phyloP scores from a whole-genome alignment of 805 yeast species.

The Candida xiaguanensis region DNA sequence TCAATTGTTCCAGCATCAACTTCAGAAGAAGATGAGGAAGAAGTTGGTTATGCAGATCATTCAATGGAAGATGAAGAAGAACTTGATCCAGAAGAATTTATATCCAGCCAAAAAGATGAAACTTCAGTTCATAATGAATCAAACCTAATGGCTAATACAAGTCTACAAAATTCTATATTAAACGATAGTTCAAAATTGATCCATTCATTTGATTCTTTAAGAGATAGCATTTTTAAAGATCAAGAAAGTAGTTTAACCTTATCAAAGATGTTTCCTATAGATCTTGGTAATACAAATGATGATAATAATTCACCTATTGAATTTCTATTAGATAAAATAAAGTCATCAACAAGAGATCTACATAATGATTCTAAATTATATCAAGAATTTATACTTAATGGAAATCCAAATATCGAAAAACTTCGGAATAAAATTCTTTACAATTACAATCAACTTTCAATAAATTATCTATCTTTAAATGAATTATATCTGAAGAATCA shows the following conservation, averaged over 20 bases:
- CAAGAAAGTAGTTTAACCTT: neutral
- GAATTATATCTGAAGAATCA: conserved; percentile 44
- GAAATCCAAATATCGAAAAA: conserved; percentile 28
- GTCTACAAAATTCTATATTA: conserved; percentile 1
- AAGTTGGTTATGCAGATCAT: neutral
- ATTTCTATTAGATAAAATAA: conserved; percentile 12
- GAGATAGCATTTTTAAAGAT: conserved; percentile 1
- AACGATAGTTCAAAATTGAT: neutral
- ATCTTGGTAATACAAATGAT: neutral
- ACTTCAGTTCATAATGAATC: neutral
- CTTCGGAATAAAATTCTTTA: conserved; percentile 25
- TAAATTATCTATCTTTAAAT: conserved; percentile 39
- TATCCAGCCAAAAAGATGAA: conserved; percentile 6
- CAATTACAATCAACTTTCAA: conserved; percentile 36
- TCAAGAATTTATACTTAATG: conserved; percentile 22
- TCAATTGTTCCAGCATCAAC: conserved; percentile 9
- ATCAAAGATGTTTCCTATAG: conserved; percentile 2
- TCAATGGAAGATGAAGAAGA: conserved; percentile 13
- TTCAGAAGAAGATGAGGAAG: conserved; percentile 7
- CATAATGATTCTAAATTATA: conserved; percentile 22
- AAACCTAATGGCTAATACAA: neutral
- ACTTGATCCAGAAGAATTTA: conserved; percentile 23
- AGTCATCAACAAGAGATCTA: conserved; percentile 16
- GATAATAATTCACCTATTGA: conserved; percentile 12
- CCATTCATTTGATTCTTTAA: conserved; percentile 4